These are phyloP conservation scores for Ploettnerulaceae sp. DNA, from an alignment of 2,329 filamentous ascomycete genomes.

Conservation along the genomic window DNA sequence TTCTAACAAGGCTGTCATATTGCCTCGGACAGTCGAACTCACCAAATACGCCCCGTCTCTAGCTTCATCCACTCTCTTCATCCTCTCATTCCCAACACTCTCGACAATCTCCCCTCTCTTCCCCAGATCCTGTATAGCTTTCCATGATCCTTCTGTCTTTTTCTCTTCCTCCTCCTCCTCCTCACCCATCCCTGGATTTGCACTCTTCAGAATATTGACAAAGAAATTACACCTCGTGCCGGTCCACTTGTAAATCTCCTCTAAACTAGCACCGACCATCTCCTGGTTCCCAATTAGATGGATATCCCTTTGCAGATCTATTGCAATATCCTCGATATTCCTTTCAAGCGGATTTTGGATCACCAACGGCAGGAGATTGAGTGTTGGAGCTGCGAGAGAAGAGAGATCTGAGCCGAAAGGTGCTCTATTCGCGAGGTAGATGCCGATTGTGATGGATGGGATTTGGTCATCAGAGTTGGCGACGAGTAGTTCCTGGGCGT, in stretches of 20 bases:
- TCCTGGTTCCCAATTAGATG: constrained; percentile 51
- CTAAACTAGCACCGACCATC: constrained; percentile 57
- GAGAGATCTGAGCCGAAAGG: constrained; percentile 46
- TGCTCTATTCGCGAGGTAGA: constrained; percentile 78
- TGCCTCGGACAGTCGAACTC: constrained; percentile 7
- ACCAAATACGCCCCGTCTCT: constrained; percentile 24
- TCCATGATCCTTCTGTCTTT: too few relatives aligned
- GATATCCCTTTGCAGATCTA: constrained; percentile 63
- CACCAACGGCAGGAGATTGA: constrained; percentile 72
- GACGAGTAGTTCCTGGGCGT: constrained; percentile 5
- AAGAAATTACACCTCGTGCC: constrained; percentile 65
- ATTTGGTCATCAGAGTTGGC: neutral
- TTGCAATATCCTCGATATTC: constrained; percentile 48
- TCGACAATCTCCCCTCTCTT: constrained; percentile 15
- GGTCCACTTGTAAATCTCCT: constrained; percentile 72
- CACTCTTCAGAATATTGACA: constrained; percentile 68
- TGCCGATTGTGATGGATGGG: constrained; percentile 52
- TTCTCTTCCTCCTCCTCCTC: neutral
- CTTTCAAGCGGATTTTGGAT: constrained; percentile 39
- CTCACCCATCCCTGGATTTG: neutral
- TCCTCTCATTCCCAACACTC: constrained; percentile 3
- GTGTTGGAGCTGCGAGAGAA: constrained; percentile 57
- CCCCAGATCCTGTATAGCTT: constrained; percentile 9
- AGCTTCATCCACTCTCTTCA: neutral
- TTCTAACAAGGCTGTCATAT: neutral